Conservation (phyloP, 805 yeast species). For the Cyberlindnera japonica region DNA sequence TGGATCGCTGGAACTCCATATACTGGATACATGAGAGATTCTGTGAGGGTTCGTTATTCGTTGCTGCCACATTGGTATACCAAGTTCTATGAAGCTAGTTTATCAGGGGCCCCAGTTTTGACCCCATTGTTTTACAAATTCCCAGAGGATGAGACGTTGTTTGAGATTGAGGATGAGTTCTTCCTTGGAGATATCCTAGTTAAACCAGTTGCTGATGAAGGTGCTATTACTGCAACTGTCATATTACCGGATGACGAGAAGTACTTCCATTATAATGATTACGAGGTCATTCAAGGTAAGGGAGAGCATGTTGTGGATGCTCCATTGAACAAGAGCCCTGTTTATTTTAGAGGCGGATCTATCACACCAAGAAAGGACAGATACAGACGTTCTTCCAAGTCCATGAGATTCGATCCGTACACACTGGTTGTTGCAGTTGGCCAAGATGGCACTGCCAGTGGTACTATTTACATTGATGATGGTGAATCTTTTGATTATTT, state of each 20-base stretch:
- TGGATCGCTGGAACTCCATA: constrained; percentile 79
- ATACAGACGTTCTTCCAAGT: constrained; percentile 71
- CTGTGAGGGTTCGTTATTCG: constrained; percentile 68
- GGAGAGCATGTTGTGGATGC: constrained; percentile 41
- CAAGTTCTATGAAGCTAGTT: constrained; percentile 61
- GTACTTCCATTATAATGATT: constrained; percentile 53
- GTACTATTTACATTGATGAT: constrained; percentile 75
- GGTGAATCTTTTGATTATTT: constrained; percentile 65
- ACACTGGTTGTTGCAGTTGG: constrained; percentile 63
- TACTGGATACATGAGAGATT: constrained; percentile 60
- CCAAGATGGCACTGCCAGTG: constrained; percentile 46
- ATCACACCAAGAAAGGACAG: constrained; percentile 66
- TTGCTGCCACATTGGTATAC: constrained; percentile 81
- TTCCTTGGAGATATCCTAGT: constrained; percentile 77
- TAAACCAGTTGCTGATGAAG: constrained; percentile 71
- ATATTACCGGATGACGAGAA: constrained; percentile 42
- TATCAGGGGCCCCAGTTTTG: constrained; percentile 65
- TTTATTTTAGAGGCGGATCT: constrained; percentile 74
- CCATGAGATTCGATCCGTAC: constrained; percentile 79
- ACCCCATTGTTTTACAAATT: constrained; percentile 60
- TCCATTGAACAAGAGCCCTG: constrained; percentile 62
- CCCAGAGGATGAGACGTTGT: constrained; percentile 45
- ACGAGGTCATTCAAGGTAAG: constrained; percentile 30
- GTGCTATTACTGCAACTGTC: constrained; percentile 34
- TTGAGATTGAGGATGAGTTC: constrained; percentile 76